Base-by-base conservation (phyloP, 2,329 filamentous ascomycete genomes). In the Aspergillus tubingensis region DNA sequence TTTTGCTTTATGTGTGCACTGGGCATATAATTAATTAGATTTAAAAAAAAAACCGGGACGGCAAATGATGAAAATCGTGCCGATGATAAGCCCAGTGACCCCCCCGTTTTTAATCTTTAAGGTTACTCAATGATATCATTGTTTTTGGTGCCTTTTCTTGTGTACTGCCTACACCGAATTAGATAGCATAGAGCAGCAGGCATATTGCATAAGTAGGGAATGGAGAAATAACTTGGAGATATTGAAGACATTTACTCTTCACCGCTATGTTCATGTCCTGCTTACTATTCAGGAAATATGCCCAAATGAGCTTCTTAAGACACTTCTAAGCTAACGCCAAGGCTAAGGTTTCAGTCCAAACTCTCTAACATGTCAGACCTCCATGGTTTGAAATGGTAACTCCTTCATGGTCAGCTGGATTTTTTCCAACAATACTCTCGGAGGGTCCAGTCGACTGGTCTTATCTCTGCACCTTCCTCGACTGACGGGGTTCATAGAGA, bases 41-140 rank as follows among this genome's bases (percentile, higher is more conserved):
- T 23, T 4, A 21, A 44, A 44, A 27, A 27, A 21, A 44, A 44
- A 27, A 27, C 25, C 19, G 8, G 41, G 17, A 44, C 17, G 41
- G 41, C 41, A 21, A 30, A 17, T 17, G 11, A 43, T n/a, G 39
- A 44, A 49, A 17, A 27, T 30, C 47, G 27, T 49, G 47, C 23
- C 25, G 47, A 49, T 17, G 15, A 49, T 17, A 49, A 27, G 17
- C 32, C 39, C 41, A 21, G 19, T 21, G 41, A 44, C 2, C 19
- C 41, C 8, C 19, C 17, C 41, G 41, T 19, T 21, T 21, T 7
- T 44, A 44, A 7, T 10, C 5, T 19, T 44, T 44, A 44, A 44
- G 41, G 41, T 44, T 44, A 36, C 47, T 27, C 47, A 25, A 49
- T 49, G 47, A 49, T 49, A 49, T 49, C 47, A 49, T 49, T 49